Percentiles rank a stretch among this genome's conserved stretches.
These are phyloP conservation scores for Teunomyces cretensis DNA, from an alignment of 805 yeast species.

Conservation along the genomic window DNA sequence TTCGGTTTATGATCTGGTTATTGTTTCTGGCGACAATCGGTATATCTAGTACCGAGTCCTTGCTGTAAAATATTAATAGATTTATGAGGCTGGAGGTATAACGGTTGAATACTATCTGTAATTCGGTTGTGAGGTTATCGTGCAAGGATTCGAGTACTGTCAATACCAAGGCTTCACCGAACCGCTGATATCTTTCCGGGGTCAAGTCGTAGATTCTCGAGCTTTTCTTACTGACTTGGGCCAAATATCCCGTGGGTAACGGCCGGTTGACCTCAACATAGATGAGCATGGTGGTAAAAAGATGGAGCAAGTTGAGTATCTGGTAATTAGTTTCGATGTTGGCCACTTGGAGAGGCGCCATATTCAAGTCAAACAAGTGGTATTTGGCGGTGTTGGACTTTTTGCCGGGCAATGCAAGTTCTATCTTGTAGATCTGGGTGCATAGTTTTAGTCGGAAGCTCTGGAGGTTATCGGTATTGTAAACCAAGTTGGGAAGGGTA, in stretches of 20 bases:
- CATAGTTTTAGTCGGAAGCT: conserved; percentile 12
- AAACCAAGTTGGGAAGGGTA: conserved; percentile 3
- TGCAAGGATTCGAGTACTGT: conserved; percentile 6
- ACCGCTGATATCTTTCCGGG: conserved; percentile 10
- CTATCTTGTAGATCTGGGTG: conserved; percentile 9
- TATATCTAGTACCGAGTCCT: neutral
- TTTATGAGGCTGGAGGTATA: conserved; percentile 9
- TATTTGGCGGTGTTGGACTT: conserved; percentile 4
- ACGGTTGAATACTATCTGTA: conserved; percentile 8
- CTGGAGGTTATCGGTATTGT: conserved; percentile 7
- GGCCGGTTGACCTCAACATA: conserved; percentile 13
- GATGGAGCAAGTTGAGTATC: conserved; percentile 15
- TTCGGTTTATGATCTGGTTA: neutral
- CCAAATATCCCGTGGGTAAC: conserved; percentile 11
- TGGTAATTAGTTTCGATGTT: conserved; percentile 14
- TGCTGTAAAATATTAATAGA: neutral
- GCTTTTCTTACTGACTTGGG: conserved; percentile 14
- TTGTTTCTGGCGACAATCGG: neutral
- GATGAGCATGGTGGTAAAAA: conserved; percentile 13
- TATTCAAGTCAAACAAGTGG: conserved; percentile 5
- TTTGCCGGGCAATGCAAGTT: conserved; percentile 2
- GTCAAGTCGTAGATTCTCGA: conserved; percentile 17
- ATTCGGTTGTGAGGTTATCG: conserved; percentile 1
- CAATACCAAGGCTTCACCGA: conserved; percentile 19
- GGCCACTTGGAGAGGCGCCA: conserved; percentile 6